Base-by-base conservation (phyloP, 257 asterid genomes). In the Jacaranda copaia region DNA sequence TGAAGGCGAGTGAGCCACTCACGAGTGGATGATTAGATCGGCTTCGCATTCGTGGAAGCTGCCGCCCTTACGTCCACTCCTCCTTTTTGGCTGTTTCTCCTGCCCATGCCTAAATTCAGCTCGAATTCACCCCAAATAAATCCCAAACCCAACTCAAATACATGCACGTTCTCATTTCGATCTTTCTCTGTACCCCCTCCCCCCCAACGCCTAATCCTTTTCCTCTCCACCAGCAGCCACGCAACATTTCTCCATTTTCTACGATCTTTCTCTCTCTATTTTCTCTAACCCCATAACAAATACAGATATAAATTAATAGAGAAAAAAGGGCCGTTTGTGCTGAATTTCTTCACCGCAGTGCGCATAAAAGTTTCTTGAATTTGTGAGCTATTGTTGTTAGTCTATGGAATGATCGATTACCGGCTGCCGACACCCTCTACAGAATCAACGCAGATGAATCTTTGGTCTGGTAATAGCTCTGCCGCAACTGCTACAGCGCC, bases 391-490 rank as follows among this genome's bases (percentile, higher is more conserved):
- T 25, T 25, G 57, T 39, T 46, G 46, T 51, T 16, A 9, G 58
- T 55, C 39, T 10, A 82, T 82, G 86, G 83, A 78, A 85, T 88
- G 91, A 85, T 82, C 10, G 82, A 81, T 40, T 84, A 55, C 9
- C 76, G 85, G 52, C 57, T 71, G 36, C 89, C 83, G 42, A 74
- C 85, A 7, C 68, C 71, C 6, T 76, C 77, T n/a, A n/a, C 78
- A n/a, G 68, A 77, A 1, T 19, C 64, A n/a, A 65, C 61, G 40
- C 75, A 68, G 42, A 87, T 81, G 90, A 85, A 81, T 67, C 18
- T 82, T 3, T 88, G 93, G 92, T 78, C 78, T 1, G 48, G 32
- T 46, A 57, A 39, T 56, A 68, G 61, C 63, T 20, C 78, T 38
- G 55, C 78, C 63, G 58, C 69, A 48, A 43, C 46, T 53, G 14